phyloP scores from a whole-genome alignment of 768 basidiomycete genomes.

The Tricholomella constricta region DNA sequence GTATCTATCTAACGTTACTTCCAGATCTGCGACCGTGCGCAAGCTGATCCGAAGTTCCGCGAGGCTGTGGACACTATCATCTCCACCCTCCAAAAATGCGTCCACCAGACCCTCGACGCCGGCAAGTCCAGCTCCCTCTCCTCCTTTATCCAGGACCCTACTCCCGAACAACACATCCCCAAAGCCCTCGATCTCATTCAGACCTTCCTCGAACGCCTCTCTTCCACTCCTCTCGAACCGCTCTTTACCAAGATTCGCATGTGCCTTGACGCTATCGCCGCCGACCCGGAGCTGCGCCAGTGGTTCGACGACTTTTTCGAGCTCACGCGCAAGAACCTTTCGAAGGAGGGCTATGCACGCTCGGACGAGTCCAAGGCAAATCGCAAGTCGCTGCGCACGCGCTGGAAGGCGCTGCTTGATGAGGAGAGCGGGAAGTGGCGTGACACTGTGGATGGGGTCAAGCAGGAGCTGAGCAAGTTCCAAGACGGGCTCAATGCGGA shows the following conservation, averaged over 20 bases:
- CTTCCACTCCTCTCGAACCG: constrained; percentile 52
- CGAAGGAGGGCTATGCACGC: constrained; percentile 52
- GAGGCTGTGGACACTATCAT: constrained; percentile 60
- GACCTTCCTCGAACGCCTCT: constrained; percentile 51
- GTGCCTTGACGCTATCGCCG: constrained; percentile 50
- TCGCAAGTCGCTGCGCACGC: constrained; percentile 45
- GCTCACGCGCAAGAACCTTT: constrained; percentile 46
- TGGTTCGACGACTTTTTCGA: constrained; percentile 60
- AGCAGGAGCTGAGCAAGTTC: constrained; percentile 45
- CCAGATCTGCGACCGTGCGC: constrained; percentile 67
- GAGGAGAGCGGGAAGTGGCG: constrained; percentile 56
- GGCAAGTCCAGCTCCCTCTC: constrained; percentile 50
- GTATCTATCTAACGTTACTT: neutral
- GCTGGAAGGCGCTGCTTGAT: constrained; percentile 54
- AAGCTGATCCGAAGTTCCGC: constrained; percentile 60
- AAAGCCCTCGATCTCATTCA: constrained; percentile 54
- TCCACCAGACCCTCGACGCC: constrained; percentile 54
- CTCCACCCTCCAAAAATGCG: constrained; percentile 55
- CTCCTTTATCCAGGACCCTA: constrained; percentile 61
- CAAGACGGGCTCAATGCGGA: constrained; percentile 49
- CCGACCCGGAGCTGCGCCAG: constrained; percentile 51
- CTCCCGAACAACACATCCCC: constrained; percentile 61
- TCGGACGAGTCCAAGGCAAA: constrained; percentile 46
- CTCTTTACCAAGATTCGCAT: constrained; percentile 43
- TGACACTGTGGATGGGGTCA: constrained; percentile 45